Conservation (phyloP, 2,329 filamentous ascomycete genomes). For the Cephalotrichum gorgonifer region DNA sequence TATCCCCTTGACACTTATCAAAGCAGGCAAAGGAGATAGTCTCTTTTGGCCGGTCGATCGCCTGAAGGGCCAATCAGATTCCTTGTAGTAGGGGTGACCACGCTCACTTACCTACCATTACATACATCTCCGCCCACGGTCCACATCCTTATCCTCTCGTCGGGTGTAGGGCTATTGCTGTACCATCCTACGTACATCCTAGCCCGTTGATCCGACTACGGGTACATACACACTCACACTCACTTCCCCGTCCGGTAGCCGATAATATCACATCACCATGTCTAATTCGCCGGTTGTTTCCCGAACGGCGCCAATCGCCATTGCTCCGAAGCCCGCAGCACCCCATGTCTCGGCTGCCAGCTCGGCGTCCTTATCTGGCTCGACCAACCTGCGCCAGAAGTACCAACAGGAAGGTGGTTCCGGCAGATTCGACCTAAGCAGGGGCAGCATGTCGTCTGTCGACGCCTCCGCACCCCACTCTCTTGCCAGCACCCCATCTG, state of each 20-base stretch:
- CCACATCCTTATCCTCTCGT: conserved; percentile 12
- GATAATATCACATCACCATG: conserved; percentile 27
- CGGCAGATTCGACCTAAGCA: conserved; percentile 36
- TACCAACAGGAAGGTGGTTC: conserved; percentile 33
- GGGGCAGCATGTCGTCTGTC: conserved; percentile 30
- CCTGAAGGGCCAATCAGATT: neutral
- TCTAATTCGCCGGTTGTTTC: conserved; percentile 44
- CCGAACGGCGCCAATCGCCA: conserved; percentile 55
- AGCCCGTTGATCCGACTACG: conserved; percentile 9
- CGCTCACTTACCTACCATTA: conserved; percentile 2
- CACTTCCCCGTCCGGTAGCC: neutral
- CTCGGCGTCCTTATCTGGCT: conserved; percentile 2
- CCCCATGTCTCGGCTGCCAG: neutral
- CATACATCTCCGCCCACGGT: conserved; percentile 3
- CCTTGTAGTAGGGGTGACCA: conserved; percentile 6
- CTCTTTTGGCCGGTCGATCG: conserved; percentile 1
- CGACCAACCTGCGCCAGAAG: conserved; percentile 7
- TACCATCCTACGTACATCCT: conserved; percentile 5
- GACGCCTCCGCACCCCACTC: conserved; percentile 12
- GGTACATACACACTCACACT: conserved; percentile 17
- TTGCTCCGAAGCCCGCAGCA: conserved; percentile 47
- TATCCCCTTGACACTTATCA: neutral
- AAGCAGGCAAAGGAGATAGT: neutral
- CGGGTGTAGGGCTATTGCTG: conserved; percentile 12
- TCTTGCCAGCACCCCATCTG: conserved; percentile 28